These are phyloP conservation scores for Glomus cerebriforme DNA, from an alignment of 192 early-diverging fungal species.

Conservation along the genomic window DNA sequence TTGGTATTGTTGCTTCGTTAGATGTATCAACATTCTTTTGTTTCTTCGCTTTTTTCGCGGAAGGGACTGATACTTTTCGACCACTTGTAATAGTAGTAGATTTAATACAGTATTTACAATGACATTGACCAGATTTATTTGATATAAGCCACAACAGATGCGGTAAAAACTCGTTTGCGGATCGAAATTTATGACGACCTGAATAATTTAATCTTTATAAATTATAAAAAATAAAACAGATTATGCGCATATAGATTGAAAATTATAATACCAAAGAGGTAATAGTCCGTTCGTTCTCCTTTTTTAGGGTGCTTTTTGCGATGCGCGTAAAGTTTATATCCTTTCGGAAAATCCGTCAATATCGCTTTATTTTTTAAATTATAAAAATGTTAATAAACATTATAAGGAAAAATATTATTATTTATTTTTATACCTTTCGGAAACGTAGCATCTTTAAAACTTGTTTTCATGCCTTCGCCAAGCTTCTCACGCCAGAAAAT, in stretches of 20 bases:
- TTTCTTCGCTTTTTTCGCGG: not conserved
- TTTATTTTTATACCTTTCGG: not conserved
- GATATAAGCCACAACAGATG: constrained; percentile 2
- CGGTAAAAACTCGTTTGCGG: not conserved
- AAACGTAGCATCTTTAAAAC: not conserved
- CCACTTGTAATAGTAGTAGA: not conserved
- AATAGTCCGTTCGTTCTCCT: not conserved
- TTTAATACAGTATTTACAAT: not conserved
- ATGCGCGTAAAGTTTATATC: constrained; percentile 8
- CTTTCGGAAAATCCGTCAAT: not conserved
- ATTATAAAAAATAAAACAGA: not conserved
- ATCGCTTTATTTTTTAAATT: not conserved
- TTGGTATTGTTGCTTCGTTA: not conserved
- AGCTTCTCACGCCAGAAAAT: not conserved
- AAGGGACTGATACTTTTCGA: not conserved
- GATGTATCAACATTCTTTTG: not conserved
- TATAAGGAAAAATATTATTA: not conserved
- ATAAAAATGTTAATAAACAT: not conserved
- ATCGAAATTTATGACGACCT: constrained; percentile 12
- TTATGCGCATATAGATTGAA: not conserved
- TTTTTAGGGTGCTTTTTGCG: not conserved
- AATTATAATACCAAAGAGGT: not conserved
- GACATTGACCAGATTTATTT: not conserved
- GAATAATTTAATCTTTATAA: not conserved
- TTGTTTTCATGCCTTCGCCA: not conserved